These are phyloP conservation scores for Crucihimalaya himalaica DNA, from an alignment of 345 rosid genomes.

Conservation along the genomic window DNA sequence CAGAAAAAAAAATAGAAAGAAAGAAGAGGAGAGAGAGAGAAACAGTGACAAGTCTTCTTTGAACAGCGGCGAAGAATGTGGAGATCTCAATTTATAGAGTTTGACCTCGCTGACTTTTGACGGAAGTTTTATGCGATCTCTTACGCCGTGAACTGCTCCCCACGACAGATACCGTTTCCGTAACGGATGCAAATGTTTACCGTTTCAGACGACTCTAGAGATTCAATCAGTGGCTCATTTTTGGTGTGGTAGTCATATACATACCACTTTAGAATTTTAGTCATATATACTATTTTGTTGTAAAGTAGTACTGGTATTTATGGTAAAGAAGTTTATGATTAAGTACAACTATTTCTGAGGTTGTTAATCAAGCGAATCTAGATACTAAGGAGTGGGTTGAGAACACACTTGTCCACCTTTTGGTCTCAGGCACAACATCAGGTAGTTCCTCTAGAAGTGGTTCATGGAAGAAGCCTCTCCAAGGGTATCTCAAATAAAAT, in stretches of 20 bases:
- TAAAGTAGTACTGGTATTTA: no score
- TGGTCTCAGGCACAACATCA: no score
- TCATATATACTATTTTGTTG: no score
- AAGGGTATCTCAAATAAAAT: no score
- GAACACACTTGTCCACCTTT: no score
- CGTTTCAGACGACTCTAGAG: slow-evolving; percentile 9
- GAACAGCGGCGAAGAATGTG: slow-evolving; percentile 30
- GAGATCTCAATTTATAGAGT: slow-evolving; percentile 6
- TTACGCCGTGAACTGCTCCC: slow-evolving; percentile 34
- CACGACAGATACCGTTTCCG: slow-evolving; percentile 27
- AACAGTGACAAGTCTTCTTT: slow-evolving; percentile 32
- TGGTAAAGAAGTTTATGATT: no score
- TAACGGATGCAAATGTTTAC: slow-evolving; percentile 28
- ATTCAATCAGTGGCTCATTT: not conserved
- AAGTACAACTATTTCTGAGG: no score
- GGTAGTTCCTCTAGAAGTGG: no score
- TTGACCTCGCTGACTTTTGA: slow-evolving; percentile 24
- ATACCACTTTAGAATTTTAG: no score
- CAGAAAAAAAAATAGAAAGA: not conserved
- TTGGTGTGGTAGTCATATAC: not conserved
- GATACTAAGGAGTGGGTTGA: no score
- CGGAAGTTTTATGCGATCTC: slow-evolving; percentile 14
- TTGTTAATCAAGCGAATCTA: no score
- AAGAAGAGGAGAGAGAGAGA: not conserved
- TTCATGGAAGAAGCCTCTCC: no score